phyloP scores from a whole-genome alignment of 345 rosid species.

The Carallia brachiata region DNA sequence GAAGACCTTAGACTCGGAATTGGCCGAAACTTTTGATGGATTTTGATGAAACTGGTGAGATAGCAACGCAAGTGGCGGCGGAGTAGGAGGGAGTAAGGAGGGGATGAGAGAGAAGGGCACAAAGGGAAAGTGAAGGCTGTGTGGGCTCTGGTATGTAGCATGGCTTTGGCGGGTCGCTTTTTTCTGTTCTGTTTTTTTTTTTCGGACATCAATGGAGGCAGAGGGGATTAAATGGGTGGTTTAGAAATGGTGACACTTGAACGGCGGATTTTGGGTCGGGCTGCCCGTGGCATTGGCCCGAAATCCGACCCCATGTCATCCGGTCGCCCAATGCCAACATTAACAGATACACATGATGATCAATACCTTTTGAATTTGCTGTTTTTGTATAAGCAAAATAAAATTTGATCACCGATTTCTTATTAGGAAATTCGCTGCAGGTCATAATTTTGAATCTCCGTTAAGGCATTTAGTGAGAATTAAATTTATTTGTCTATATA shows the following conservation, averaged over 20 bases:
- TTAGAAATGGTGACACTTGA: not conserved
- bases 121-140: slow-evolving; percentile 18
- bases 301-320: too few relatives aligned
- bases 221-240: not conserved
- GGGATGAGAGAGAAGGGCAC: slow-evolving; percentile 30
- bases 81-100: slow-evolving; percentile 23
- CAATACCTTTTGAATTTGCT: too few relatives aligned
- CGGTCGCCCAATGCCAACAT: too few relatives aligned
- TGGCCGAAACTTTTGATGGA: slow-evolving; percentile 8
- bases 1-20: slow-evolving; percentile 10
- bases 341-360: too few relatives aligned
- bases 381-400: too few relatives aligned
- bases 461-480: too few relatives aligned
- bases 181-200: not conserved
- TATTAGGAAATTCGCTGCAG: too few relatives aligned
- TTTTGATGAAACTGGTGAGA: not conserved
- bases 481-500: too few relatives aligned
- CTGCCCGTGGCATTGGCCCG: not conserved
- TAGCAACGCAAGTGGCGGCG: slow-evolving; percentile 13
- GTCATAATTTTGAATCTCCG: too few relatives aligned
- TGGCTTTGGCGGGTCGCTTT: slow-evolving; percentile 5
- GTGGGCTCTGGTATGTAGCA: slow-evolving; percentile 23
- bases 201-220: not conserved
- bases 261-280: not conserved
- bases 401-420: too few relatives aligned